phyloP scores from a whole-genome alignment of 306 rosid genomes.

The Pyrus bretschneideri region DNA sequence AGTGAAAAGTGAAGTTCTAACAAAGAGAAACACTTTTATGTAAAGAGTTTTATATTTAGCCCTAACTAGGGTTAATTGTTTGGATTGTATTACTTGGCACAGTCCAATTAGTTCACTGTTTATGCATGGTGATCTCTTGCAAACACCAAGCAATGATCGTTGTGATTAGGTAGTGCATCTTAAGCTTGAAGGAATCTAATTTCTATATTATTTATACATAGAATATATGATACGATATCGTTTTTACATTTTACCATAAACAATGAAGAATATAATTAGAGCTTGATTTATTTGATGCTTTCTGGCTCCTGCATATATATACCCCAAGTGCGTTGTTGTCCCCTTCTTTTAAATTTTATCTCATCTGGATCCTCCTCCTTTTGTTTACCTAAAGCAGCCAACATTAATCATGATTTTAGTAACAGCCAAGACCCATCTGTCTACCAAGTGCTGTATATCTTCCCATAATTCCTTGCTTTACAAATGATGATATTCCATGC shows the following conservation, averaged over 20 bases:
- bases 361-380: constrained; percentile 22
- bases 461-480: constrained; percentile 32
- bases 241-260: neutral
- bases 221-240: neutral
- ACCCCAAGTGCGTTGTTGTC: constrained; percentile 18
- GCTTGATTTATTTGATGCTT: constrained; percentile 8
- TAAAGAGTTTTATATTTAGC: neutral
- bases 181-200: neutral
- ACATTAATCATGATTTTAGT: constrained; percentile 34
- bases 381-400: constrained; percentile 9
- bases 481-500: constrained; percentile 25
- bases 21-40: neutral
- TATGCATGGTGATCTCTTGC: neutral
- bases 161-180: neutral
- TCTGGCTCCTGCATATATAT: neutral
- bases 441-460: constrained; percentile 23
- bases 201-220: neutral
- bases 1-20: too few relatives aligned
- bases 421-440: constrained; percentile 37
- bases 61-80: neutral
- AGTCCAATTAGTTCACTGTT: neutral
- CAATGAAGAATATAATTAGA: neutral
- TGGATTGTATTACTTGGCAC: neutral
- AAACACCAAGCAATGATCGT: neutral
- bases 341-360: neutral